phyloP scores from a whole-genome alignment of 2,329 filamentous ascomycete species.

The Aspergillus sp. region DNA sequence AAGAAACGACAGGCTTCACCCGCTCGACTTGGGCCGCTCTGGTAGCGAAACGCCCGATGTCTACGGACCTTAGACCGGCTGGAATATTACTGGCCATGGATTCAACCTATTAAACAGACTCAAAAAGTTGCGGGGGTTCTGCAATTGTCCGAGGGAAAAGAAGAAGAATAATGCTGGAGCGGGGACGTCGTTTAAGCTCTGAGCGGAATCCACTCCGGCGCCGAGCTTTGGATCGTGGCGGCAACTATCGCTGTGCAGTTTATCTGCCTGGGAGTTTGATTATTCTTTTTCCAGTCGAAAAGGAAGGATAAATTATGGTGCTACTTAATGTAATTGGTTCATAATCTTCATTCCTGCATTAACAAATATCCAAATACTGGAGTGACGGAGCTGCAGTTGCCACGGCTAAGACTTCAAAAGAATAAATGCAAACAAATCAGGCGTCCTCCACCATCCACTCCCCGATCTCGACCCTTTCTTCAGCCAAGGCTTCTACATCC shows the following conservation, averaged over 20 bases:
- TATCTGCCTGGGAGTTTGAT: neutral
- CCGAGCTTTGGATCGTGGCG: conserved; percentile 1
- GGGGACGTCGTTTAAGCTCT: conserved; percentile 18
- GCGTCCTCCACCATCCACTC: conserved; percentile 33
- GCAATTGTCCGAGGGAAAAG: conserved; percentile 1
- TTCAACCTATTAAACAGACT: neutral
- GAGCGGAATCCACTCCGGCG: neutral
- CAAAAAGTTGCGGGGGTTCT: neutral
- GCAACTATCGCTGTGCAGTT: neutral
- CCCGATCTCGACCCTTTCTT: conserved; percentile 37
- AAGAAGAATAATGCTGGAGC: conserved; percentile 3
- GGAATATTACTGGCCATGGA: conserved; percentile 67
- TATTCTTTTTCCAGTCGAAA: too few relatives aligned
- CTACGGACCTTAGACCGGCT: conserved; percentile 64
- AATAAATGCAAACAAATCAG: conserved; percentile 3
- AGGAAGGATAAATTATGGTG: too few relatives aligned
- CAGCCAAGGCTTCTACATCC: conserved; percentile 36
- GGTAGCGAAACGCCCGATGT: conserved; percentile 74
- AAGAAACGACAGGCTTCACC: conserved; percentile 79
- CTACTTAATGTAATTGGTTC: too few relatives aligned
- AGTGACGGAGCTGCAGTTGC: neutral
- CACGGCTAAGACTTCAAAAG: neutral
- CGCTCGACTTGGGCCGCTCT: conserved; percentile 77
- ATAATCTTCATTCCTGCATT: neutral
- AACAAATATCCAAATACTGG: neutral